Conservation (phyloP, 192 early-diverging fungal species). For the Coemansia sp. region DNA sequence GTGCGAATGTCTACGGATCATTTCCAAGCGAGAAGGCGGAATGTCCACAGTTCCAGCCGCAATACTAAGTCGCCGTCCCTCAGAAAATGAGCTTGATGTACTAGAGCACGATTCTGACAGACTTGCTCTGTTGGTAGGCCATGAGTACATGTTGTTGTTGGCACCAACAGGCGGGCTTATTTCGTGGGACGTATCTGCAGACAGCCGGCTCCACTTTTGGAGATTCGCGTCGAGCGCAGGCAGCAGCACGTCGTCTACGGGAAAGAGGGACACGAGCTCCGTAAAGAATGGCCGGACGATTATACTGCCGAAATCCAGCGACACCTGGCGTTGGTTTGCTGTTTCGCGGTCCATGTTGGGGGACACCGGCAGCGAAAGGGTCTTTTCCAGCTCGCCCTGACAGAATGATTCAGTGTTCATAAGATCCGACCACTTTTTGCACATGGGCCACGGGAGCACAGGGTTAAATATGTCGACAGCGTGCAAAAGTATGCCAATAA, state of each 20-base stretch:
- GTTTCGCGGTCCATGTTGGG: slow-evolving; percentile 87
- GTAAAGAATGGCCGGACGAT: slow-evolving; percentile 87
- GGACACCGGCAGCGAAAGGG: slow-evolving; percentile 70
- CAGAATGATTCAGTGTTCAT: slow-evolving; percentile 84
- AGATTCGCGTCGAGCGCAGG: slow-evolving; percentile 43
- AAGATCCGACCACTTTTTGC: slow-evolving; percentile 86
- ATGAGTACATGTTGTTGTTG: slow-evolving; percentile 48
- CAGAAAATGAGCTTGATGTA: slow-evolving; percentile 23
- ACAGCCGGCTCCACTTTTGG: slow-evolving; percentile 48
- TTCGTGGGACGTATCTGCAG: slow-evolving; percentile 33
- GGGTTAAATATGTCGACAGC: slow-evolving; percentile 90
- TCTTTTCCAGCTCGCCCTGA: slow-evolving; percentile 85
- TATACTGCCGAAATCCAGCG: slow-evolving; percentile 81
- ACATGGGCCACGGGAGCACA: slow-evolving; percentile 78
- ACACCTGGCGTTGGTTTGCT: slow-evolving; percentile 71
- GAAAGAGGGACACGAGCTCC: slow-evolving; percentile 75
- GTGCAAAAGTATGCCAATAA: slow-evolving; percentile 76
- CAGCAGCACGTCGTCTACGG: slow-evolving; percentile 63
- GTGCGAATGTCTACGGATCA: slow-evolving; percentile 50
- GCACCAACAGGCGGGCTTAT: slow-evolving; percentile 41
- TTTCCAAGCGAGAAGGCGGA: slow-evolving; percentile 43
- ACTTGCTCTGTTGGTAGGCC: slow-evolving; percentile 27
- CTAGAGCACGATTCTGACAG: slow-evolving; percentile 19
- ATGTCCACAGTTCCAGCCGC: slow-evolving; percentile 55
- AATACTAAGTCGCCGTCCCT: slow-evolving; percentile 49